Percentiles rank a stretch among this genome's conserved stretches.
Conservation (phyloP, 495 filamentous ascomycete genomes). For the Talaromyces ruber region DNA sequence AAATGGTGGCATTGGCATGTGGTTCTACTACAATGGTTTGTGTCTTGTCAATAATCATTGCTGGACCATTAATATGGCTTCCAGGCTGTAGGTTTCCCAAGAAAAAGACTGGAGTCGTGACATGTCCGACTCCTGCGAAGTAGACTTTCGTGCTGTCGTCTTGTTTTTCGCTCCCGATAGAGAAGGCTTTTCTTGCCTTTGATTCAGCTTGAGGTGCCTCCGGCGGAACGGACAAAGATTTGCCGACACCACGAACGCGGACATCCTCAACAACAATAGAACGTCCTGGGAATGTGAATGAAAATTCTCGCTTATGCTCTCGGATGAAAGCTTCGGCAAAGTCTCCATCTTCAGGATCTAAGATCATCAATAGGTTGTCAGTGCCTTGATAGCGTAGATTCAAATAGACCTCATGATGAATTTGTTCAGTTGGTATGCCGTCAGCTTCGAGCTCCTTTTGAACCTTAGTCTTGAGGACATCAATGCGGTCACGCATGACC, state of each 20-base stretch:
- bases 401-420: constrained; percentile 40
- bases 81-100: constrained; percentile 69
- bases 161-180: constrained; percentile 18
- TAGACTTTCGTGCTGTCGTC: constrained; percentile 25
- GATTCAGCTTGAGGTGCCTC: constrained; percentile 13
- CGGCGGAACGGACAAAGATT: constrained; percentile 41
- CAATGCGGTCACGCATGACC: constrained; percentile 25
- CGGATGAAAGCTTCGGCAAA: constrained; percentile 36
- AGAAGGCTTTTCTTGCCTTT: constrained; percentile 30
- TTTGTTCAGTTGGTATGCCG: constrained; percentile 30
- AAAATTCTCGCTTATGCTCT: constrained; percentile 43
- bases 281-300: constrained; percentile 47
- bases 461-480: constrained; percentile 20
- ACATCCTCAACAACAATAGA: constrained; percentile 45
- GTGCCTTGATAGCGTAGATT: constrained; percentile 48
- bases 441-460: constrained; percentile 29
- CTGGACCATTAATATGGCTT: constrained; percentile 71
- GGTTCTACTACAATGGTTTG: constrained; percentile 96
- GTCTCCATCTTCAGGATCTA: constrained; percentile 35
- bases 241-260: constrained; percentile 65
- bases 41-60: constrained; percentile 87
- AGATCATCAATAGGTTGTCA: constrained; percentile 45
- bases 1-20: constrained; percentile 44
- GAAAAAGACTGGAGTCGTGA: constrained; percentile 79
- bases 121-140: constrained; percentile 14